phyloP scores from a whole-genome alignment of 2,329 filamentous ascomycete species.

The Epichloe baconii region DNA sequence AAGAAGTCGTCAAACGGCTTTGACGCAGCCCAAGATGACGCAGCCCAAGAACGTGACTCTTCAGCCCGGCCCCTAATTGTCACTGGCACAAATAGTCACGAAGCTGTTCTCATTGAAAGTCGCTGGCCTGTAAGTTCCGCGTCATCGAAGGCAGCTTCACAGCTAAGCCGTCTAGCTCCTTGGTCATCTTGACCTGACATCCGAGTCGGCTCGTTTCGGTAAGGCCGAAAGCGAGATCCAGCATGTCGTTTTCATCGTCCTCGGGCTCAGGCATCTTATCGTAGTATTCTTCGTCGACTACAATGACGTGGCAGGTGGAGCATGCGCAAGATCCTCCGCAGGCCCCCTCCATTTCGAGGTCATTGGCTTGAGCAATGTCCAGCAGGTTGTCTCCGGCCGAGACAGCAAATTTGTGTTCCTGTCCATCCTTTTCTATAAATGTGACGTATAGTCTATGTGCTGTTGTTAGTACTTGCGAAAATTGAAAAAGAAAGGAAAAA shows the following conservation, averaged over 20 bases:
- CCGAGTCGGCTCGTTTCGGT: slow-evolving; percentile 76
- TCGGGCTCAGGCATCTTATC: slow-evolving; percentile 67
- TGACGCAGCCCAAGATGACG: not conserved
- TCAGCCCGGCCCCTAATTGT: not conserved
- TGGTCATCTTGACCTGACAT: slow-evolving; percentile 85
- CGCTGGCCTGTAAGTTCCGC: slow-evolving; percentile 86
- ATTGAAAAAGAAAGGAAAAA: no score
- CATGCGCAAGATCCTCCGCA: slow-evolving; percentile 91
- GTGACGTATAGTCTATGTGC: slow-evolving; percentile 63
- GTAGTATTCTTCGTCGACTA: slow-evolving; percentile 58
- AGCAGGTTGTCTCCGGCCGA: slow-evolving; percentile 81
- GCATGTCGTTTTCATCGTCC: slow-evolving; percentile 79
- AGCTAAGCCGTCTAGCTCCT: slow-evolving; percentile 74
- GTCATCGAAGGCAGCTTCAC: slow-evolving; percentile 89
- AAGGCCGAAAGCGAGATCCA: slow-evolving; percentile 79
- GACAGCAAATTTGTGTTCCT: slow-evolving; percentile 64
- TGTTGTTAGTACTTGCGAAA: not conserved
- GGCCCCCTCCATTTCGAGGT: slow-evolving; percentile 93
- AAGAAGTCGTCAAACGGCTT: slow-evolving; percentile 2
- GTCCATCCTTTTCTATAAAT: slow-evolving; percentile 84
- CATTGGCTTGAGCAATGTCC: slow-evolving; percentile 87
- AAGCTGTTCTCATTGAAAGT: slow-evolving; percentile 44
- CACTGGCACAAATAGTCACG: not conserved
- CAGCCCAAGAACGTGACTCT: not conserved
- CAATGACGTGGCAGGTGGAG: slow-evolving; percentile 85